Evolutionary conservation across 2,329 filamentous ascomycete genomes (phyloP), one percentile per base, ranked within the genome.

Genomic region (Aspergillus sp.): DNA sequence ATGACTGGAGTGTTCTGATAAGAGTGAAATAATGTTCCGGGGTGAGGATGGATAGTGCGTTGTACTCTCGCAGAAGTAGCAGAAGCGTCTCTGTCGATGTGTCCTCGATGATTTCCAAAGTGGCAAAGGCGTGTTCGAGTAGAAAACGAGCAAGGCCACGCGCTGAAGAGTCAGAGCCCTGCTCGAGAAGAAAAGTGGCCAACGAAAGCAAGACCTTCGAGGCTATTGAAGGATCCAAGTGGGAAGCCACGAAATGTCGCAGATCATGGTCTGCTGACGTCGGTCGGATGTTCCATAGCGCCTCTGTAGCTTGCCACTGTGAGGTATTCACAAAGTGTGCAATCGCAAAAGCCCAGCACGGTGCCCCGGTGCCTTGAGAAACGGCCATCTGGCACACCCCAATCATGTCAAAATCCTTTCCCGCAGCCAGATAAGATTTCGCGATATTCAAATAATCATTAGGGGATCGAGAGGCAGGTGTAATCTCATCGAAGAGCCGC

Each of bases 391-490:
- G 58, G 51, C 77, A 76, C n/a, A 80, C 59, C 13, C 61, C 50
- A 10, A 73, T 65, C 10, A 77, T 70, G 2, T 70, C 69, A 13
- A 72, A 53, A 53, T 74, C 66, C 17, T 70, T 63, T 14, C 76
- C 64, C n/a, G 59, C 63, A 21, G 55, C 43, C 14, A 81, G 56
- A 53, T 77, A 72, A 19, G 80, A 74, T 41, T 68, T 67, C 19
- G 78, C 71, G 21, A 76, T 71, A 38, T 70, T 63, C 47, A 71
- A 62, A 61, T 81, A 84, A 48, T 78, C 74, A 4, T 68, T 65
- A 6, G 67, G 58, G 2, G 67, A 71, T 21, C 78, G 75, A 34
- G 70, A 50, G 7, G 68, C 49, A 1, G 54, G 20, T 3, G 70
- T 61, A 21, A 81, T 71, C 3, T 58, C 52, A 25, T 75, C 62